Conservation (phyloP, 2,329 filamentous ascomycete species). For the Hymenotorrendiella dingleyae region DNA sequence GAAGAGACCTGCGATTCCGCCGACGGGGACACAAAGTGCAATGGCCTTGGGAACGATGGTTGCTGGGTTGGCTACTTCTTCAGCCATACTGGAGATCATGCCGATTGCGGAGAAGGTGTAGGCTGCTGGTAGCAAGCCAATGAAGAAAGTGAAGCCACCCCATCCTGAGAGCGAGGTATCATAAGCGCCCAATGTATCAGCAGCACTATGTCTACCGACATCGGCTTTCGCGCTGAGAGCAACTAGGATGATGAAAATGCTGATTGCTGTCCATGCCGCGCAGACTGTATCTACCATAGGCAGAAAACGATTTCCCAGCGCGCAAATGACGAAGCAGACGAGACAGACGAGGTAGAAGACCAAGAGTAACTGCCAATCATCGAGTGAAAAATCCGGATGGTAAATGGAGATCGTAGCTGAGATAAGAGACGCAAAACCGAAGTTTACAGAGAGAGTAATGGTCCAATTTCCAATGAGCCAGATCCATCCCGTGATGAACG, state of each 20-base stretch:
- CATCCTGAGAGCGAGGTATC: slow-evolving; percentile 51
- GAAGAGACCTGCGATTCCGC: slow-evolving; percentile 43
- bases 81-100: slow-evolving; percentile 58
- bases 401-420: slow-evolving; percentile 47
- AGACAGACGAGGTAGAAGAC: slow-evolving; percentile 66
- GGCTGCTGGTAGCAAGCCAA: slow-evolving; percentile 52
- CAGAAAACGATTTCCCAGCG: slow-evolving; percentile 61
- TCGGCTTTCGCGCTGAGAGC: slow-evolving; percentile 49
- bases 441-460: slow-evolving; percentile 78
- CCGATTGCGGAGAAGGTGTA: slow-evolving; percentile 55
- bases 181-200: slow-evolving; percentile 50
- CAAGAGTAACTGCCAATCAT: slow-evolving; percentile 61
- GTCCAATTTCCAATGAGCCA: slow-evolving; percentile 77
- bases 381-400: slow-evolving; percentile 45
- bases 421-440: slow-evolving; percentile 55
- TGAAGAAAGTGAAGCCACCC: slow-evolving; percentile 56
- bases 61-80: slow-evolving; percentile 49
- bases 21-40: slow-evolving; percentile 41
- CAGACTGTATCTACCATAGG: slow-evolving; percentile 56
- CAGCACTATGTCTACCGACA: slow-evolving; percentile 44
- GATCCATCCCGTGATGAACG: slow-evolving; percentile 70
- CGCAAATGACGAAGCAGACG: slow-evolving; percentile 58
- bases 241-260: slow-evolving; percentile 52
- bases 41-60: slow-evolving; percentile 43
- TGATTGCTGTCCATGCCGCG: slow-evolving; percentile 48